phyloP scores from a whole-genome alignment of 1,284 basidiomycete genomes.

The Prillingera fragicola region DNA sequence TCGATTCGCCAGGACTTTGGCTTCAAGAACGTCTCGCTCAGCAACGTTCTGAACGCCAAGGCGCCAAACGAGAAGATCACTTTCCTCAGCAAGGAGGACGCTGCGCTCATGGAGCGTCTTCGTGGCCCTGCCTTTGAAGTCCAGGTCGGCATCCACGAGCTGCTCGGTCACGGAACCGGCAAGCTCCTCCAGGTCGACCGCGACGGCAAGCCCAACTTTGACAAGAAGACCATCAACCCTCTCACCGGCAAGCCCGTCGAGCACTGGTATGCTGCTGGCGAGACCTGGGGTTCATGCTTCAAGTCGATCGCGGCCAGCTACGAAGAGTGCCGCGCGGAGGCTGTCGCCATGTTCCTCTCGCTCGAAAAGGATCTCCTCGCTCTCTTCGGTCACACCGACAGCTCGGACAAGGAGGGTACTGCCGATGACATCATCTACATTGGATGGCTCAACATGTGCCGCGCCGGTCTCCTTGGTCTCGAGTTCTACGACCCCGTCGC shows the following conservation, averaged over 20 bases:
- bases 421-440: constrained; percentile 63
- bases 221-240: constrained; percentile 10
- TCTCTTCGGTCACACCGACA: constrained; percentile 18
- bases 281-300: constrained; percentile 16
- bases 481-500: constrained; percentile 75
- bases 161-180: constrained; percentile 18
- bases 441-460: constrained; percentile 75
- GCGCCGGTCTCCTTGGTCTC: constrained; percentile 69
- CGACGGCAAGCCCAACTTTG: constrained; percentile 17
- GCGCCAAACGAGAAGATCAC: constrained; percentile 20
- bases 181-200: constrained; percentile 16
- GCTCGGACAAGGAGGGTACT: constrained; percentile 2
- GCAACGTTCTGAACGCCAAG: constrained; percentile 20
- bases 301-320: constrained; percentile 13
- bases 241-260: constrained; percentile 16
- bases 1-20: constrained; percentile 14
- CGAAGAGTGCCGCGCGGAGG: constrained; percentile 20
- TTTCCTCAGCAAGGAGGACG: constrained; percentile 13
- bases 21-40: constrained; percentile 20
- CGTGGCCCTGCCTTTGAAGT: constrained; percentile 19
- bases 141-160: constrained; percentile 22
- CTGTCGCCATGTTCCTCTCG: constrained; percentile 16
- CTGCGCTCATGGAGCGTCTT: constrained; percentile 10
- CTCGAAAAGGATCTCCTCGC: constrained; percentile 13
- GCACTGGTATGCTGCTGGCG: constrained; percentile 16